Evolutionary conservation across 225 moss, liverwort and hornwort genomes (phyloP), one percentile per base, ranked within the genome.

Genomic region (Rhytidiadelphus loreus): DNA sequence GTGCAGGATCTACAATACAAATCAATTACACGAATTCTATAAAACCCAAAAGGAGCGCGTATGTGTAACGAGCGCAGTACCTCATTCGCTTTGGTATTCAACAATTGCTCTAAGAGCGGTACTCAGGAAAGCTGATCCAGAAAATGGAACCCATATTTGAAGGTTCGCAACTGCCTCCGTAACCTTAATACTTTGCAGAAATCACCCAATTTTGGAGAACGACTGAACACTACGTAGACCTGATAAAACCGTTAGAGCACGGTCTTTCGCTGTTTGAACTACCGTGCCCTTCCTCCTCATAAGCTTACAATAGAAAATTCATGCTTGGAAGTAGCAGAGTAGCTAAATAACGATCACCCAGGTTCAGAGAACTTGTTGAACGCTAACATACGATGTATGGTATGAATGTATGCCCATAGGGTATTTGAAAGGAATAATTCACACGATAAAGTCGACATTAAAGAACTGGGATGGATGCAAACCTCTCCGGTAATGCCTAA

Each of bases 401-500:
- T 63, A 85, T 35, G 35, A 82, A 66, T 76, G 81, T 62, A 39
- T 39, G 50, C 77, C 46, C 46, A 18, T 19, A 66, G 16, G 39
- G 13, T 68, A 61, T 59, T 61, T 37, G 52, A 66, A 68, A 86
- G 55, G 39, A 69, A 77, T 81, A 29, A 28, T 84, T 84, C 86
- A 30, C 65, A 86, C 16, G 22, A 60, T 60, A 57, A 79, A 86
- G 53, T 22, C 25, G 81, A 50, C 86, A 65, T 35, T 81, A 32
- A 86, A 87, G 65, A 77, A 65, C 46, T 66, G 71, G 82, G 82
- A 57, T 89, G 59, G 57, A 89, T 63, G 61, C 84, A 53, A 90
- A 99, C 98, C 95, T 99, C 96, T 92, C 99, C 97, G 84, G 93
- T 91, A 87, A 97, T 82, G 86, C 92, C 93, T 76, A 99, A 92